Evolutionary conservation across 2,329 filamentous ascomycete species (phyloP), one percentile per base, ranked within the genome.

Genomic region (Beauveria pseudobassiana): DNA sequence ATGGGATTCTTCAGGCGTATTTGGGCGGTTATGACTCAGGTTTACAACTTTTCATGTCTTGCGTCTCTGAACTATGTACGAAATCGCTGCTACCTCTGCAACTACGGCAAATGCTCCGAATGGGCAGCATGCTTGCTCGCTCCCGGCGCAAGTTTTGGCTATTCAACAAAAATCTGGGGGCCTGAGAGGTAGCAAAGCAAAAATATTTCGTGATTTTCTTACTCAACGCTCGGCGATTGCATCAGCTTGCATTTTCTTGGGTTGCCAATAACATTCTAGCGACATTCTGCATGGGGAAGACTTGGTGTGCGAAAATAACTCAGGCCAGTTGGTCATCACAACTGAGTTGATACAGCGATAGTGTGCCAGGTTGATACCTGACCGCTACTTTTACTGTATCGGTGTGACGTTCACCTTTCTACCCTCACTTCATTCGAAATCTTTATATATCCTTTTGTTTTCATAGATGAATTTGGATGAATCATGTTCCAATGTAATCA

Each of bases 401-500:
- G 14, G 14, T 34, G 34, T 40, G 42, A 38, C 20, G 50, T 42
- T 34, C 16, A 26, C 40, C 40, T 42, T 34, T 54, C 26, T 45
- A 9, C 40, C 50, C 42, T 62, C 18, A 61, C 30, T 55, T 53
- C 30, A 43, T 43, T 64, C 42, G 70, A 72, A 72, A 67, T 73
- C 12, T 67, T 66, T 72, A 69, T 67, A 70, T 69, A 69, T 72
- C 71, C 68, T 65, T 69, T 73, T 68, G 64, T 58, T 66, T 67
- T 73, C 63, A 72, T 72, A 74, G 71, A 74, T 70, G 71, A 72
- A 73, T 58, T 51, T 59, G 57, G 57, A 59, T 59, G 57, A 51
- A 43, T 59, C 24, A 59, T 52, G 57, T 59, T 52, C 26, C 57
- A 59, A 43, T 30, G 12, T 52, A 24, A 20, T 16, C 18, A 14